Base-by-base conservation (phyloP, 352 stramenopile species). In the Globisporangium middletonii region DNA sequence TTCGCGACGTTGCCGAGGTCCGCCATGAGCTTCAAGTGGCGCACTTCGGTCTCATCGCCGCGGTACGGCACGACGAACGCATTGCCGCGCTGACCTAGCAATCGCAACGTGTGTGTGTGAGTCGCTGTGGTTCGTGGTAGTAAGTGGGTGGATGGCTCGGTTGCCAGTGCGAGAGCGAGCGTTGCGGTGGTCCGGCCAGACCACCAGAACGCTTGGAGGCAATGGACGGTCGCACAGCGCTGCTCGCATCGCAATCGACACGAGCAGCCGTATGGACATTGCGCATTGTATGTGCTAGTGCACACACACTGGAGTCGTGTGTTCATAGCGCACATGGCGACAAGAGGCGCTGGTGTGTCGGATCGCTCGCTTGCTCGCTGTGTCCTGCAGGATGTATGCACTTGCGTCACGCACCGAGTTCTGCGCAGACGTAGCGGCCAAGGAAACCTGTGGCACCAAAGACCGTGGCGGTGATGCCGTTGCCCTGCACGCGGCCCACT, bases 371-470 rank as follows among this genome's bases (percentile, higher is more conserved):
- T 38, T 9, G 23, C 23, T 23, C 23, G 23, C 23, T 23, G 23
- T 9, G 33, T 38, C 33, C 4, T 35, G 30, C 30, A 35, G 4
- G 4, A 42, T 26, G 12, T 6, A 42, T 26, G 12, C 23, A 26
- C 27, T 43, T 53, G 43, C 38, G 4, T 19, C 12, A 62, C 50
- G 77, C 73, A 97, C 93, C 96, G 55, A 99, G 68, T 72, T 98
- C 81, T 51, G 78, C 78, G 63, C 89, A 96, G 30, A 99, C 84
- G 74, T 99, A 98, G 59, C 94, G 88, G 27, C 96, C 96, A 33
- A 99, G 75, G 70, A 97, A 98, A 44, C 97, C 97, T 52, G 86
- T 96, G 54, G 78, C 86, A 56, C 97, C 97, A 68, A 99, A 99
- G 52, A 99, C 83, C 5, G 92, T 86, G 49, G 95, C 90, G n/a